A percentile compares a stretch with the other conserved stretches of the same genome.
Evolutionary conservation across 169 alveolate species (phyloP).

Genomic region (Eimeria sp.): DNA sequence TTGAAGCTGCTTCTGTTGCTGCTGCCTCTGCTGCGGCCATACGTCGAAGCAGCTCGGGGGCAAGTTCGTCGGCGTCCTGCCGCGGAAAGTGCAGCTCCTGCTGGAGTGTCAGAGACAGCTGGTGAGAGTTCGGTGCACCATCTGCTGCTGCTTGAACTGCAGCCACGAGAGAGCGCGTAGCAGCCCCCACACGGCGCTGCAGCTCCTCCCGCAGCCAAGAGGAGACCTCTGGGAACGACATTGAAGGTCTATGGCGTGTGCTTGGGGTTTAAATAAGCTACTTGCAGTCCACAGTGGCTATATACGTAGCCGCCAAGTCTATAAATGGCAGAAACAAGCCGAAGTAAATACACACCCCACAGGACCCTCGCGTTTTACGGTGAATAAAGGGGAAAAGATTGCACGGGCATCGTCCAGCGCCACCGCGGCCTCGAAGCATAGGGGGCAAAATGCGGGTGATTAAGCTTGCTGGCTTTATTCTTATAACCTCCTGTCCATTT

Average conservation of each 20-base stretch:
- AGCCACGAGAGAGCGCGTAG: slow-evolving; percentile 64
- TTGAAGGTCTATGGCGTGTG: not conserved
- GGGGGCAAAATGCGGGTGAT: not conserved
- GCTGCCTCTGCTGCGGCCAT: slow-evolving; percentile 60
- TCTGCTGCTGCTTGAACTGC: slow-evolving; percentile 64
- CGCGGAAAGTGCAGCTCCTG: slow-evolving; percentile 45
- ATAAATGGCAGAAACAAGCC: not conserved
- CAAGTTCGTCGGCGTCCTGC: slow-evolving; percentile 52
- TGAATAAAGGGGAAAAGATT: not conserved
- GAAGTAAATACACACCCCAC: not conserved
- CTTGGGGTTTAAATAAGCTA: not conserved
- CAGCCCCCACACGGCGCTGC: slow-evolving; percentile 70
- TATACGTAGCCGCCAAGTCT: not conserved
- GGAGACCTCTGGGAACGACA: slow-evolving; percentile 31
- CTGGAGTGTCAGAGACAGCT: slow-evolving; percentile 36
- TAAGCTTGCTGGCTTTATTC: not conserved
- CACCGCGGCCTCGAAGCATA: not conserved
- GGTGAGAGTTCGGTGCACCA: not conserved
- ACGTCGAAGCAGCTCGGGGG: slow-evolving; percentile 51
- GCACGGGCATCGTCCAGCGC: not conserved
- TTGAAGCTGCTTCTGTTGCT: slow-evolving; percentile 33
- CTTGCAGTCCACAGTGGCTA: not conserved
- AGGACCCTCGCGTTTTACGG: not conserved
- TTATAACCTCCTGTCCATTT: not conserved
- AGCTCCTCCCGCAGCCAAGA: slow-evolving; percentile 69